Evolutionary conservation across 331 rosid species (phyloP), one percentile per base, ranked within the genome.

Genomic region (Spiraea crenata): DNA sequence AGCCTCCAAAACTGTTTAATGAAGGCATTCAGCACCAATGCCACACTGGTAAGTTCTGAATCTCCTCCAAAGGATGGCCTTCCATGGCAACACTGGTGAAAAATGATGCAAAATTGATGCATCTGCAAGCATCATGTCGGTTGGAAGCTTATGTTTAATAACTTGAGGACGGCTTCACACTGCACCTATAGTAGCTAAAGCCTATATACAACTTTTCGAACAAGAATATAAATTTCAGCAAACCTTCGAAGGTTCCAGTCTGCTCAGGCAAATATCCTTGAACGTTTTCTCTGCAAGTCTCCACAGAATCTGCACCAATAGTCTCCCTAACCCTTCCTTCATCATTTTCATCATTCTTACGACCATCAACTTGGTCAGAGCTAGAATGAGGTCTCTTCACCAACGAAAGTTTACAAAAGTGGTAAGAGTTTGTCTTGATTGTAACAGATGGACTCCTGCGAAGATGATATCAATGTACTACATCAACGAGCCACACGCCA

Each of bases 371-470:
- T 52, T 76, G 76, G 10, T 65, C 71, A 35, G 84, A 72, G 73
- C 67, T 46, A 61, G 73, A 70, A 66, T 65, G 69, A 45, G 80
- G 87, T 69, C 59, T 85, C 84, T 89, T 89, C 75, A 84, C 86
- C 49, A 83, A 62, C 48, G 96, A 95, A 79, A 91, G 92, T 84
- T 95, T 91, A 81, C 99, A 95, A 79, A 91, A 95, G 84, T 93
- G 99, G 82, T 84, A 91, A 78, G 83, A 68, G 65, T 91, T 91
- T 42, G 96, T 91, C 80, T 79, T 72, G 76, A 93, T 83, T 25
- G 90, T 87, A 76, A 86, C 70, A 15, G 71, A 76, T 16, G 97
- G 95, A 81, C 55, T 80, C 85, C 99, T 92, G 76, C 45, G 20
- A 71, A 61, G 54, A n/a, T 14, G 38, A 63, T 10, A 12, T 12